phyloP scores from a whole-genome alignment of 1,284 basidiomycete genomes.

The Heterobasidion parviporum region DNA sequence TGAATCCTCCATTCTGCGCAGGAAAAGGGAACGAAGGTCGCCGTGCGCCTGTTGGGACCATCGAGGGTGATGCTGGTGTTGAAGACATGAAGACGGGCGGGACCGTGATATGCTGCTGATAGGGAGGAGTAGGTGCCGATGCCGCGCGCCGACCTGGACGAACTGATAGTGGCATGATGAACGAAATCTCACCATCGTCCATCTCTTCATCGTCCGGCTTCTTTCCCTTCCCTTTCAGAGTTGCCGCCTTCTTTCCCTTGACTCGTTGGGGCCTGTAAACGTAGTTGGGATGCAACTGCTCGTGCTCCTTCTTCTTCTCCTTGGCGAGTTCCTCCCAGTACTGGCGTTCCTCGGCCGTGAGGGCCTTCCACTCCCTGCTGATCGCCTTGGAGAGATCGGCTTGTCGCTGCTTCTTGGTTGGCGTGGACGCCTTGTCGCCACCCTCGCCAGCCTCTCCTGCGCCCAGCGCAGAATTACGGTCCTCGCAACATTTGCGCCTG shows the following conservation, averaged over 20 bases:
- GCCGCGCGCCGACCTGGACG: slow-evolving; percentile 21
- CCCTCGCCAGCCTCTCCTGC: slow-evolving; percentile 22
- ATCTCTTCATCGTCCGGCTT: slow-evolving; percentile 35
- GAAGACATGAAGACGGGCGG: slow-evolving; percentile 58
- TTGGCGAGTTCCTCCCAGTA: slow-evolving; percentile 56
- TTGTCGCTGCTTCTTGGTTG: slow-evolving; percentile 45
- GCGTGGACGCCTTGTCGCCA: slow-evolving; percentile 22
- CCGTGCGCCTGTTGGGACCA: slow-evolving; percentile 44
- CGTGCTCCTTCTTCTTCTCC: slow-evolving; percentile 51
- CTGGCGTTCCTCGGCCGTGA: slow-evolving; percentile 49
- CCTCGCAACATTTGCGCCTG: slow-evolving; percentile 67
- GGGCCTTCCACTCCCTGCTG: slow-evolving; percentile 65
- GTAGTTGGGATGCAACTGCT: slow-evolving; percentile 62
- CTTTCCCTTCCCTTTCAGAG: slow-evolving; percentile 34
- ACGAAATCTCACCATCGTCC: slow-evolving; percentile 43
- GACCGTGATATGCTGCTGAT: slow-evolving; percentile 49
- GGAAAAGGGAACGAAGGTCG: slow-evolving; percentile 33
- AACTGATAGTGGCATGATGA: slow-evolving; percentile 40
- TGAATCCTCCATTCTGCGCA: slow-evolving; percentile 19
- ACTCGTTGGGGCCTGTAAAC: slow-evolving; percentile 67
- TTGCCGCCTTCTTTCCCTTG: slow-evolving; percentile 41
- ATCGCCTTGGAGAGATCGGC: slow-evolving; percentile 69
- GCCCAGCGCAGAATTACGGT: slow-evolving; percentile 41
- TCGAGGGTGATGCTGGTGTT: slow-evolving; percentile 56
- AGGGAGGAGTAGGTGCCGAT: slow-evolving; percentile 29